phyloP scores from a whole-genome alignment of 2,329 filamentous ascomycete genomes.

The Epichloe gansuensis region DNA sequence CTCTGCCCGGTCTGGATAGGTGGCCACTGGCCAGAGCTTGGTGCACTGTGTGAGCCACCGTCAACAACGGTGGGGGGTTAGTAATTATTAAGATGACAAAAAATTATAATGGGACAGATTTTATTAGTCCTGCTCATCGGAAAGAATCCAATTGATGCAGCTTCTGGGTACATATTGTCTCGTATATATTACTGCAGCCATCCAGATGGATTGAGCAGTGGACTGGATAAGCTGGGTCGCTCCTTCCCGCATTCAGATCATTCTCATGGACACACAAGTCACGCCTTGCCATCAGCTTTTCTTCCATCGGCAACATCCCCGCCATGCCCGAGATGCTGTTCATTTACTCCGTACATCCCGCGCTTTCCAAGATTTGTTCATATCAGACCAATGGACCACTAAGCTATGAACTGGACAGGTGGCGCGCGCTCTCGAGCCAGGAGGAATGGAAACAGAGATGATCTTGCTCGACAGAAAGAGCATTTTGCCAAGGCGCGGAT shows the following conservation, averaged over 20 bases:
- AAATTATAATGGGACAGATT: too few species aligned
- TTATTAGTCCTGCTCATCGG: too few species aligned
- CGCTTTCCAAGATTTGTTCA: neutral
- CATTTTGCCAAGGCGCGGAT: conserved; percentile 25
- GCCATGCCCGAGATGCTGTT: neutral
- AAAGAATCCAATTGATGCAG: too few species aligned
- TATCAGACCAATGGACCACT: neutral
- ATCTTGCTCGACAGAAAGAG: conserved; percentile 22
- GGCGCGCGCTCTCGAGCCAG: conserved; percentile 23
- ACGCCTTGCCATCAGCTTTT: neutral
- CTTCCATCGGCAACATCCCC: neutral
- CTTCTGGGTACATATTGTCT: too few species aligned
- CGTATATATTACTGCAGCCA: too few species aligned
- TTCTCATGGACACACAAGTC: neutral
- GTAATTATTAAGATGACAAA: too few species aligned
- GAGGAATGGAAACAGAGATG: conserved; percentile 19
- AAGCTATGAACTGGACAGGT: conserved; percentile 30
- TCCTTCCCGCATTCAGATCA: neutral
- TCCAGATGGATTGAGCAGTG: too few species aligned
- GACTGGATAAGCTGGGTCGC: neutral
- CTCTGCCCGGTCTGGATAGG: conserved; percentile 1
- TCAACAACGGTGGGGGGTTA: too few species aligned
- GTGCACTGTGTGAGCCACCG: neutral
- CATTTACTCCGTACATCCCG: neutral
- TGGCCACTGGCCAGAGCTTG: conserved; percentile 6